Evolutionary conservation across 2,329 filamentous ascomycete genomes (phyloP).

Genomic region (Peltaster fructicola): DNA sequence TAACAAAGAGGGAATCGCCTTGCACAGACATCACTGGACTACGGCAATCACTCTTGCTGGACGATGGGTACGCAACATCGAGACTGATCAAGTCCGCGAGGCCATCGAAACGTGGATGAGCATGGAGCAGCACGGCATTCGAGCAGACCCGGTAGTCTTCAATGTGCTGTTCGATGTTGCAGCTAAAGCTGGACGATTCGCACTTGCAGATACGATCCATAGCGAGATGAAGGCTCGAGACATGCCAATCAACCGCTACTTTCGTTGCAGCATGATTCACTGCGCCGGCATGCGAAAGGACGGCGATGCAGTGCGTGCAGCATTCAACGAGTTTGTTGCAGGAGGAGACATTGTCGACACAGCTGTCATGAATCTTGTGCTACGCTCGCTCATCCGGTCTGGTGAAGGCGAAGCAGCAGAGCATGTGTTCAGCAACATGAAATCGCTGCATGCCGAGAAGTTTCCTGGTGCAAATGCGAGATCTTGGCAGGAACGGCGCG

Average conservation of each 20-base stretch:
- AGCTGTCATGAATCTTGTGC: conserved; percentile 69
- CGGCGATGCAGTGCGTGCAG: conserved; percentile 52
- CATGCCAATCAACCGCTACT: conserved; percentile 56
- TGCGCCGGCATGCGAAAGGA: conserved; percentile 64
- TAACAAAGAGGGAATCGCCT: conserved; percentile 50
- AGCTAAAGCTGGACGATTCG: conserved; percentile 67
- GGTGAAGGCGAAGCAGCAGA: conserved; percentile 64
- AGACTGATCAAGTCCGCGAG: conserved; percentile 43
- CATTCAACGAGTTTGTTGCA: conserved; percentile 70
- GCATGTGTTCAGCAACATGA: conserved; percentile 73
- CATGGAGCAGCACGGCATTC: conserved; percentile 61
- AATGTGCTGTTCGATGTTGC: conserved; percentile 85
- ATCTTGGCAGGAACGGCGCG: conserved; percentile 25
- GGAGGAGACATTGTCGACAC: conserved; percentile 80
- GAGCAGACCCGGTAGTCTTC: conserved; percentile 64
- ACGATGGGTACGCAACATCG: conserved; percentile 45
- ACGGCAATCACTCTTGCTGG: conserved; percentile 64
- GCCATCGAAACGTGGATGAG: conserved; percentile 68
- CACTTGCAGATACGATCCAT: conserved; percentile 68
- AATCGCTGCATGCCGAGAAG: conserved; percentile 34
- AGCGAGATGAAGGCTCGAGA: conserved; percentile 59
- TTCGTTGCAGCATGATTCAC: conserved; percentile 66
- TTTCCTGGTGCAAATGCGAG: conserved; percentile 14
- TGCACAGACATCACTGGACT: conserved; percentile 62
- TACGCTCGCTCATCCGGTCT: conserved; percentile 57